phyloP scores from a whole-genome alignment of 1,284 basidiomycete genomes.

The Trametes polyzona region DNA sequence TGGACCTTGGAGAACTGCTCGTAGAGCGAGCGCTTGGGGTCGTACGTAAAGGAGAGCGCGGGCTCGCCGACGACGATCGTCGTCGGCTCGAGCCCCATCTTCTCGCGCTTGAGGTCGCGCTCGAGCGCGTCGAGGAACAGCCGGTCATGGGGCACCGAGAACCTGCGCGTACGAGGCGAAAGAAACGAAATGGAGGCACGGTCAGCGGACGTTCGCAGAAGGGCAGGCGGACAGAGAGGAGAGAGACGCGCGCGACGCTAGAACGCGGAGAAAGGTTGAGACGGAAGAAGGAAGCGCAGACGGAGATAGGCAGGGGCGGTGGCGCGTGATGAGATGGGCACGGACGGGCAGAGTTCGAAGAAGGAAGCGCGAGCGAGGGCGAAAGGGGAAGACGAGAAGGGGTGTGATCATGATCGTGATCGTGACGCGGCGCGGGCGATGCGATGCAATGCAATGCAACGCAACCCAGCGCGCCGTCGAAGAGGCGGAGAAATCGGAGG shows the following conservation, averaged over 20 bases:
- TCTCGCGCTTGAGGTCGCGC: slow-evolving; percentile 91
- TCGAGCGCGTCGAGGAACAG: slow-evolving; percentile 93
- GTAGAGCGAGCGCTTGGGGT: slow-evolving; percentile 81
- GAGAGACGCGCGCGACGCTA: background rate
- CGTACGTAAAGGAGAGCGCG: slow-evolving; percentile 82
- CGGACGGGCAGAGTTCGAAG: no score
- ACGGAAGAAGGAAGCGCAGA: background rate
- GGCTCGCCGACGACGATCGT: slow-evolving; percentile 81
- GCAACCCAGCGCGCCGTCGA: background rate
- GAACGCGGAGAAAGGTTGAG: background rate
- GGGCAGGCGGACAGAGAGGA: background rate
- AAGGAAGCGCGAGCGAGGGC: background rate
- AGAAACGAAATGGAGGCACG: slow-evolving; percentile 31
- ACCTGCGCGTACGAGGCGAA: slow-evolving; percentile 52
- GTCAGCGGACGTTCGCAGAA: background rate
- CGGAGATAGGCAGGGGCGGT: slow-evolving; percentile 2
- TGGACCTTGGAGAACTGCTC: slow-evolving; percentile 80
- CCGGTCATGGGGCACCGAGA: slow-evolving; percentile 90
- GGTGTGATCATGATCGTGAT: no score
- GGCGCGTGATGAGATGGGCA: background rate
- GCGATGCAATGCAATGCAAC: background rate
- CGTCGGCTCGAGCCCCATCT: slow-evolving; percentile 84
- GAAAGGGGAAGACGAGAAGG: background rate
- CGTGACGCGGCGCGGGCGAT: background rate
- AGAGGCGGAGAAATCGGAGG: background rate